Base-by-base conservation (phyloP, 1,284 basidiomycete species). In the Xerocomus nothofagi region DNA sequence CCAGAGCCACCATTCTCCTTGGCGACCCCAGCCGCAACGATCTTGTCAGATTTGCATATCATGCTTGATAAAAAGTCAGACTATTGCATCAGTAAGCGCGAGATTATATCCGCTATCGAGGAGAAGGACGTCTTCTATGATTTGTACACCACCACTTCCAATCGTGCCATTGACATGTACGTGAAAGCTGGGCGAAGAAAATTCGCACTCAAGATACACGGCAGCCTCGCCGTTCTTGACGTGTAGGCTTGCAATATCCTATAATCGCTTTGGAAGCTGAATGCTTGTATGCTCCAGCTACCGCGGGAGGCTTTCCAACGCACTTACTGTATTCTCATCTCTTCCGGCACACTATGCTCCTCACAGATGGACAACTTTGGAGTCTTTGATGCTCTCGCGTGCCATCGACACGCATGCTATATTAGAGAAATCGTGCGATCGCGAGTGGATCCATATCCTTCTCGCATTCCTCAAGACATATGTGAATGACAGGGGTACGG, bases 201-300 rank as follows among this genome's bases (percentile, higher is more conserved):
- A 61, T 92, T 90, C 59, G 89, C 91, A 1, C 71, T 95, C 36
- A 88, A 88, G 60, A 71, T 97, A 39, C 91, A 93, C 60, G 88
- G 86, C 2, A 84, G 81, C 59, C 74, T 98, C 3, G 94, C 93
- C 0, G 88, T 88, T 8, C 79, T 98, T 18, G 91, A 97, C 58
- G 68, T 88, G 91, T 94, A 72, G 59, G 88, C 73, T 18, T 12
- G 7, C 1, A 39, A 15, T 44, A 51, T 34, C 36, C 24, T 39
- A 30, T 14, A 36, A 44, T 52, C 44, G 15, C 43, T 57, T 54
- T 7, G 46, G 20, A 47, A 36, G 51, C 44, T 55, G 21, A 63
- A 33, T 39, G 50, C 7, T 48, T 53, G 49, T 32, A 26, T 41
- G 23, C 55, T 47, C 6, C 61, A 93, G 88, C 15, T 79, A 86